These are phyloP conservation scores for Cyberlindnera veronae DNA, from an alignment of 805 yeast species.

Conservation along the genomic window DNA sequence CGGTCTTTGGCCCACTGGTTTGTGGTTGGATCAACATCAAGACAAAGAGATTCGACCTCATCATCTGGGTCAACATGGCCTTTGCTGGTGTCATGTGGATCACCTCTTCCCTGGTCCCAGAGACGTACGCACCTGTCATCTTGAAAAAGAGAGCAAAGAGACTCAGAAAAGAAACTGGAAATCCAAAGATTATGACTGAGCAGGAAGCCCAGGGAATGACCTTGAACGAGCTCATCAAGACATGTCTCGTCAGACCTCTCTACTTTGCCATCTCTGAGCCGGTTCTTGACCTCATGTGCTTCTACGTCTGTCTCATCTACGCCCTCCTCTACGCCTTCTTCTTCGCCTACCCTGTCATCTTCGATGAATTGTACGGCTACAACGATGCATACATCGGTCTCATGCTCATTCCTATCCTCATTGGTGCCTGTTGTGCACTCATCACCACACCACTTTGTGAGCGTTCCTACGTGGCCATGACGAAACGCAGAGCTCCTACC, in stretches of 20 bases:
- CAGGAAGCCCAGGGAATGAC: conserved; percentile 82
- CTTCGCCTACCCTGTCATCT: conserved; percentile 92
- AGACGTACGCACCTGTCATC: conserved; percentile 84
- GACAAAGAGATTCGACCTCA: conserved; percentile 62
- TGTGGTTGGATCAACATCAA: conserved; percentile 81
- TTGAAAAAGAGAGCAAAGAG: conserved; percentile 60
- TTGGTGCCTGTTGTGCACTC: conserved; percentile 78
- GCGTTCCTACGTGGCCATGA: conserved; percentile 48
- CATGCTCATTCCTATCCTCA: conserved; percentile 86
- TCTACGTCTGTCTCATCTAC: conserved; percentile 84
- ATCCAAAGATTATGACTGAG: conserved; percentile 83
- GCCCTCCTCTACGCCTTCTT: conserved; percentile 90
- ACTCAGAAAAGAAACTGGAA: conserved; percentile 76
- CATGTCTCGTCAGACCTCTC: conserved; percentile 78
- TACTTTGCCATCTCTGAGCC: conserved; percentile 78
- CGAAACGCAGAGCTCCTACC: conserved; percentile 53
- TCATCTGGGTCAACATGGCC: conserved; percentile 91
- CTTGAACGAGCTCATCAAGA: conserved; percentile 61
- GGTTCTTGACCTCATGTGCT: conserved; percentile 77
- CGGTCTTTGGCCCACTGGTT: conserved; percentile 84
- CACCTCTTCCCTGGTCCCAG: conserved; percentile 65
- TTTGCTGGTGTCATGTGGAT: conserved; percentile 86
- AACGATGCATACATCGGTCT: conserved; percentile 77
- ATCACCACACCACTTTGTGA: conserved; percentile 75
- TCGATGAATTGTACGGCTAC: conserved; percentile 70